Percentiles rank a stretch among this genome's conserved stretches.
These are phyloP conservation scores for Physcomitrellopsis africana DNA, from an alignment of 225 moss, liverwort and hornwort species.

Conservation along the genomic window DNA sequence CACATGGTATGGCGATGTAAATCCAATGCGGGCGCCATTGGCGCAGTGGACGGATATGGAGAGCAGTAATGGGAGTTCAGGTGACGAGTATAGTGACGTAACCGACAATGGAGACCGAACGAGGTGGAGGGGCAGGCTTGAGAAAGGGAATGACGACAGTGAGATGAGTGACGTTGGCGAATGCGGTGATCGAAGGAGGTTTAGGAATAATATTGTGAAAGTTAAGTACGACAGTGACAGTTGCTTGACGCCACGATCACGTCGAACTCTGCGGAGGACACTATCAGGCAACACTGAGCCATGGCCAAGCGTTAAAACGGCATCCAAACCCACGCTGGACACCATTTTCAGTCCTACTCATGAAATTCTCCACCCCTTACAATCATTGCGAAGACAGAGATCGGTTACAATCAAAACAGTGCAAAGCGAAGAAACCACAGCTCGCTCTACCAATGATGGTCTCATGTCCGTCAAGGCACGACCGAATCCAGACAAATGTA, in stretches of 20 bases:
- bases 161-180: conserved; percentile 26
- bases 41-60: conserved; percentile 34
- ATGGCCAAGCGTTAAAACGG: conserved; percentile 15
- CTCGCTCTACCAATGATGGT: background rate
- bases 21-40: conserved; percentile 14
- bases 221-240: conserved; percentile 39
- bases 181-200: conserved; percentile 25
- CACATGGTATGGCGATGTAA: conserved; percentile 36
- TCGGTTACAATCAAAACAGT: conserved; percentile 15
- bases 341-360: conserved; percentile 57
- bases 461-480: conserved; percentile 18
- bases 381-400: conserved; percentile 39
- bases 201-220: conserved; percentile 16
- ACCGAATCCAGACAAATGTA: background rate
- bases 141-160: conserved; percentile 15
- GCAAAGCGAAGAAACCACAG: background rate
- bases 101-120: background rate
- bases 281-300: conserved; percentile 21
- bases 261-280: conserved; percentile 50
- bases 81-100: conserved; percentile 40
- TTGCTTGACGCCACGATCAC: conserved; percentile 48
- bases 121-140: background rate
- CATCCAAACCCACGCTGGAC: conserved; percentile 26
- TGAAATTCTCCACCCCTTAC: conserved; percentile 56
- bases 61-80: conserved; percentile 41